Conservation (phyloP, 208 protist genomes). For the Trypanosoma cruzi region DNA sequence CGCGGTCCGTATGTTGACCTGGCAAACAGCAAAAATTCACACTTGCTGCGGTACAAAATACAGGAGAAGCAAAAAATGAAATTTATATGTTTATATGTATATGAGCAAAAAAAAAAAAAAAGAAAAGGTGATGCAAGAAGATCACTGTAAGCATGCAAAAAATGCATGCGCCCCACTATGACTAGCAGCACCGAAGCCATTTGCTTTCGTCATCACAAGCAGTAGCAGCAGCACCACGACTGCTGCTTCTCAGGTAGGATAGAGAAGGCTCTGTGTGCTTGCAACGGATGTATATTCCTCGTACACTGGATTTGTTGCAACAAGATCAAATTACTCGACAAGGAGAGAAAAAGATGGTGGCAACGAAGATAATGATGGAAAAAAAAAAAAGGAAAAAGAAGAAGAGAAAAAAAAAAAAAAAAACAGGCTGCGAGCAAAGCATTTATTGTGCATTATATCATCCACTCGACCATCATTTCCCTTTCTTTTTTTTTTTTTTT, state of each 20-base stretch:
- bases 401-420: slow-evolving; percentile 8
- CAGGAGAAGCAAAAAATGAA: no score
- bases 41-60: not conserved
- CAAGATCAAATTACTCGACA: slow-evolving; percentile 20
- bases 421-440: not conserved
- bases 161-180: not conserved
- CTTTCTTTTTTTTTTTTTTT: not conserved
- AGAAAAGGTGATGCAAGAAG: not conserved
- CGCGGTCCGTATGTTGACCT: not conserved
- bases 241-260: not conserved
- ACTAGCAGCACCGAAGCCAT: not conserved
- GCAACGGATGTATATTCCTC: not conserved
- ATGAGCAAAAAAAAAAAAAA: slow-evolving; percentile 19
- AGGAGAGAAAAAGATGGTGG: not conserved
- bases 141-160: not conserved
- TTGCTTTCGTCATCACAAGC: not conserved
- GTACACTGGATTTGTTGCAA: slow-evolving; percentile 1
- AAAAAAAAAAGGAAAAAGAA: no score
- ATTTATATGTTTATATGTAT: no score
- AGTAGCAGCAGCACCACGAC: no score
- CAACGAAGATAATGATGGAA: not conserved
- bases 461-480: not conserved
- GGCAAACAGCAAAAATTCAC: not conserved
- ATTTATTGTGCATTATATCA: not conserved
- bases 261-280: not conserved